These are phyloP conservation scores for Mycena filopes DNA, from an alignment of 768 basidiomycete species.

Conservation along the genomic window DNA sequence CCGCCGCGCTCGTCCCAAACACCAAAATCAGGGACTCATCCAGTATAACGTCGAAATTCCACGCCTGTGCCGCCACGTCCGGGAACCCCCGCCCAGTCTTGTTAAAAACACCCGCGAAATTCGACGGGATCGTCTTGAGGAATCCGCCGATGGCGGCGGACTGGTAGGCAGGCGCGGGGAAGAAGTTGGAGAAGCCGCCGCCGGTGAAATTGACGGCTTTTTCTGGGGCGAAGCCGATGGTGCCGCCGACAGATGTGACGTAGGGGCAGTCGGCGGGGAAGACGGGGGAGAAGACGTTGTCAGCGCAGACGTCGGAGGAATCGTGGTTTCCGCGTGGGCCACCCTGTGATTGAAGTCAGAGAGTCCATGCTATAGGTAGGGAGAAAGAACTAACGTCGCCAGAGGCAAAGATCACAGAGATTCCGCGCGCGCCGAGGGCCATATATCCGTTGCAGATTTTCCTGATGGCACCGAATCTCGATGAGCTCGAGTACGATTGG, in stretches of 20 bases:
- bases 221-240: constrained; percentile 19
- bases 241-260: constrained; percentile 20
- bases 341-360: constrained; percentile 10
- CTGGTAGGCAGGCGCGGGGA: constrained; percentile 46
- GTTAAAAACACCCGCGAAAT: constrained; percentile 7
- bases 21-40: constrained; percentile 16
- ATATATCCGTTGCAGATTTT: constrained; percentile 21
- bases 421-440: constrained; percentile 11
- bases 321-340: constrained; percentile 17
- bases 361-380: neutral
- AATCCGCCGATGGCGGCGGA: constrained; percentile 37
- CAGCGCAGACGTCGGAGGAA: constrained; percentile 30
- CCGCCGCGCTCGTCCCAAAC: constrained; percentile 55
- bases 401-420: constrained; percentile 39
- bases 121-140: constrained; percentile 28
- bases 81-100: constrained; percentile 33
- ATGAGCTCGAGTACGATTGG: constrained; percentile 52
- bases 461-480: constrained; percentile 34
- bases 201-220: constrained; percentile 34
- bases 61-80: constrained; percentile 28
- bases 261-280: constrained; percentile 28
- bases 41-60: constrained; percentile 13
- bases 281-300: constrained; percentile 43
- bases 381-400: constrained; percentile 12
- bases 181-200: constrained; percentile 55